A percentile compares a stretch with the other conserved stretches of the same genome.
Conservation (phyloP, 768 basidiomycete genomes). For the Collybia nuda region DNA sequence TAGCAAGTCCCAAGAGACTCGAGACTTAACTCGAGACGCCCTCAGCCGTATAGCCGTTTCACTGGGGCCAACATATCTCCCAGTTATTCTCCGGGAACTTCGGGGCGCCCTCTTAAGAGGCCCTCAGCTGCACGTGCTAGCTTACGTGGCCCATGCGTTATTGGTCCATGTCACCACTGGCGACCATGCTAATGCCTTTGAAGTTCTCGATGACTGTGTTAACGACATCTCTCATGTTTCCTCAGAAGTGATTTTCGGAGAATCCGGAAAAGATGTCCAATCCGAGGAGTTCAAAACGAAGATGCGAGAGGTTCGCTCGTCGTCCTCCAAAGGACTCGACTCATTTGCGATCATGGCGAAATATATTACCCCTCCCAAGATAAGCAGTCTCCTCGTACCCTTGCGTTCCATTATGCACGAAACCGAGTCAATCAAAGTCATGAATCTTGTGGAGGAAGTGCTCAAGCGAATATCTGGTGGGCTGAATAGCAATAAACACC, state of each 20-base stretch:
- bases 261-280: conserved; percentile 86
- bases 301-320: conserved; percentile 87
- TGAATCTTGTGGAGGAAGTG: conserved; percentile 87
- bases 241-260: conserved; percentile 90
- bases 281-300: conserved; percentile 93
- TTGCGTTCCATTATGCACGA: conserved; percentile 83
- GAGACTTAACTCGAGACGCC: conserved; percentile 83
- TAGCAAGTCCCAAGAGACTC: conserved; percentile 91
- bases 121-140: conserved; percentile 92
- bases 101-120: conserved; percentile 85
- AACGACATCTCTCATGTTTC: conserved; percentile 79
- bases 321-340: conserved; percentile 82
- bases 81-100: conserved; percentile 74
- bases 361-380: conserved; percentile 71
- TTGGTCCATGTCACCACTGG: conserved; percentile 76
- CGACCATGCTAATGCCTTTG: conserved; percentile 53
- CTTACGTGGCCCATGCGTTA: conserved; percentile 79
- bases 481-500: conserved; percentile 76
- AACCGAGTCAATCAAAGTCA: conserved; percentile 75
- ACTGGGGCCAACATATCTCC: conserved; percentile 74
- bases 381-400: conserved; percentile 76
- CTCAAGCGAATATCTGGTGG: conserved; percentile 81
- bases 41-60: conserved; percentile 74
- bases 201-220: conserved; percentile 72
- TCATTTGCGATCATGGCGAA: conserved; percentile 82